Evolutionary conservation across 805 yeast genomes (phyloP).

Genomic region (Candida peoriensis): DNA sequence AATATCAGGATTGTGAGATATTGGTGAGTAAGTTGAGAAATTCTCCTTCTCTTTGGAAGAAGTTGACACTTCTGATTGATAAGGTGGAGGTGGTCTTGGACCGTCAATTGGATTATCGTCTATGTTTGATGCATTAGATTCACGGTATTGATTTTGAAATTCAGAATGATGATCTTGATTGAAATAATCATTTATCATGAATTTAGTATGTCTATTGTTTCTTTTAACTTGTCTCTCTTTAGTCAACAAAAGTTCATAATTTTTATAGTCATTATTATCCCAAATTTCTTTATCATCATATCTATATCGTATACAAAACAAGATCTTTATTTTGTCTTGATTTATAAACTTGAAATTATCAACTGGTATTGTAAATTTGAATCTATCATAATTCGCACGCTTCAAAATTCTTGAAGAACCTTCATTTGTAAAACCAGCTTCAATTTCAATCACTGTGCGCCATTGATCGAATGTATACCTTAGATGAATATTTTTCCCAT

Average conservation of each 20-base stretch:
- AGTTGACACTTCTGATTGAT: not conserved
- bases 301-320: conserved; percentile 42
- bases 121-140: too few relatives aligned
- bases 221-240: conserved; percentile 6
- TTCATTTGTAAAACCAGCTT: conserved; percentile 56
- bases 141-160: not conserved
- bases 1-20: conserved; percentile 1
- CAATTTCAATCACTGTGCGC: conserved; percentile 68
- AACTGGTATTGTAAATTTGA: conserved; percentile 57
- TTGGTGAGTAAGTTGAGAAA: too few relatives aligned
- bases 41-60: too few relatives aligned
- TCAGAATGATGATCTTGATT: conserved; percentile 1
- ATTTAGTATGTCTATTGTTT: conserved; percentile 9
- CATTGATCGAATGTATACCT: conserved; percentile 77
- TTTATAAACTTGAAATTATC: conserved; percentile 24
- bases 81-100: conserved; percentile 1
- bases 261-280: conserved; percentile 67
- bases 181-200: conserved; percentile 11
- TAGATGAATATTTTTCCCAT: conserved; percentile 59
- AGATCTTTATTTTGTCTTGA: conserved; percentile 22
- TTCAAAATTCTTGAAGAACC: conserved; percentile 40
- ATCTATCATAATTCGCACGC: conserved; percentile 59
- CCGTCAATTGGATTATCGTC: too few relatives aligned
- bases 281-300: conserved; percentile 52
- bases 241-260: conserved; percentile 45